phyloP scores from a whole-genome alignment of 2,329 filamentous ascomycete species.

The Colletotrichum nymphaeae region DNA sequence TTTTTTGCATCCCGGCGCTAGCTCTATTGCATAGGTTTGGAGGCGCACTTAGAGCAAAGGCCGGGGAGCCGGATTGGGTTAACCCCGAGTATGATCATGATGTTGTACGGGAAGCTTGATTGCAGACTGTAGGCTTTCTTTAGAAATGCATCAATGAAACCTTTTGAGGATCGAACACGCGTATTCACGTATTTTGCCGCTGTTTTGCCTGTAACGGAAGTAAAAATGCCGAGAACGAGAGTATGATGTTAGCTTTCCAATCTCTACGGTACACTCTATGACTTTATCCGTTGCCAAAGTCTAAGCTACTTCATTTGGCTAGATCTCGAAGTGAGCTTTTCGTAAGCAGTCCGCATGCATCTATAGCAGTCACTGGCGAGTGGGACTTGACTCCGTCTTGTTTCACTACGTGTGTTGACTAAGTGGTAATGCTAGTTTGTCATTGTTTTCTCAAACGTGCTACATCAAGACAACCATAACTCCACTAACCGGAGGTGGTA shows the following conservation, averaged over 20 bases:
- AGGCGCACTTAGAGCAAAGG: constrained; percentile 46
- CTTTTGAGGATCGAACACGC: too few relatives aligned
- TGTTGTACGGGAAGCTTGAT: constrained; percentile 13
- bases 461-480: background rate
- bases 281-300: too few relatives aligned
- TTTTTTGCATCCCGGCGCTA: constrained; percentile 51
- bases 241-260: too few relatives aligned
- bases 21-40: constrained; percentile 54
- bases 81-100: constrained; percentile 53
- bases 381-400: background rate
- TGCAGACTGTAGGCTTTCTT: too few relatives aligned
- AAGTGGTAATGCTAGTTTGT: background rate
- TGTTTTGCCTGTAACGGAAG: background rate
- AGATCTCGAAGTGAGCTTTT: too few relatives aligned
- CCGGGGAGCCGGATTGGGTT: constrained; percentile 55
- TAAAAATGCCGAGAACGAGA: too few relatives aligned
- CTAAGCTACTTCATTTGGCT: too few relatives aligned
- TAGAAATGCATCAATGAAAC: background rate
- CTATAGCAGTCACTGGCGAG: background rate
- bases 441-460: too few relatives aligned
- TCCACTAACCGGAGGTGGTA: background rate
- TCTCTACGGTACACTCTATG: too few relatives aligned
- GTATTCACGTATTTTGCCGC: background rate
- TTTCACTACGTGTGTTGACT: background rate
- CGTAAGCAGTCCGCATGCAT: background rate